phyloP scores from a whole-genome alignment of 352 stramenopile genomes.

The Pythium guiyangense region DNA sequence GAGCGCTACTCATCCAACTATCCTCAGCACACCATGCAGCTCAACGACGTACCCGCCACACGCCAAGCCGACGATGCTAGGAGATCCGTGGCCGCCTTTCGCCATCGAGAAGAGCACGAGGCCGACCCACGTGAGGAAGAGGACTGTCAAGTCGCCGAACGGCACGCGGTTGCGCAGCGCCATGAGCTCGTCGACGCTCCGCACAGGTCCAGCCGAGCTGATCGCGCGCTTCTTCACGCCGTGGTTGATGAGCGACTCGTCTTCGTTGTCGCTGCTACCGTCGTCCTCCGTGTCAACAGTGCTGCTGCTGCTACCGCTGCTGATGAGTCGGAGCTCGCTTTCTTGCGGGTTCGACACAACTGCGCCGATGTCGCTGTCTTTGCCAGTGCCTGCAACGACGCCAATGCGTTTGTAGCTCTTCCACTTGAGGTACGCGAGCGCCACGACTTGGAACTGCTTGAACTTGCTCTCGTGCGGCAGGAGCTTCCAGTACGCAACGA shows the following conservation, averaged over 20 bases:
- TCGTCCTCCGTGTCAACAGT: slow-evolving; percentile 17
- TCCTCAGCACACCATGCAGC: too few species aligned
- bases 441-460: slow-evolving; percentile 61
- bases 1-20: too few species aligned
- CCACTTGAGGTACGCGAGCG: slow-evolving; percentile 72
- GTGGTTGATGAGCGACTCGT: slow-evolving; percentile 47
- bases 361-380: too few species aligned
- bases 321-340: slow-evolving; percentile 18
- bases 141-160: slow-evolving; percentile 51
- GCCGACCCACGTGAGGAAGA: slow-evolving; percentile 75
- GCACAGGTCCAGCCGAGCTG: slow-evolving; percentile 14
- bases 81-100: slow-evolving; percentile 69
- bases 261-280: slow-evolving; percentile 40
- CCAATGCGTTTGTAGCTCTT: slow-evolving; percentile 48
- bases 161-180: slow-evolving; percentile 48
- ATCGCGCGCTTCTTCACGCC: slow-evolving; percentile 35
- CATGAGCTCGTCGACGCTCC: slow-evolving; percentile 45
- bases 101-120: slow-evolving; percentile 76
- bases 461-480: slow-evolving; percentile 63
- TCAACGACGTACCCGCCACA: slow-evolving; percentile 30
- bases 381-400: slow-evolving; percentile 14
- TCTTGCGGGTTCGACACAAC: slow-evolving; percentile 38
- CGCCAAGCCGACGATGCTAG: slow-evolving; percentile 63
- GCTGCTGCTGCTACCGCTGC: slow-evolving; percentile 15
- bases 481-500: slow-evolving; percentile 65